phyloP scores from a whole-genome alignment of 2,329 filamentous ascomycete genomes.

The Pseudogymnoascus sp. region DNA sequence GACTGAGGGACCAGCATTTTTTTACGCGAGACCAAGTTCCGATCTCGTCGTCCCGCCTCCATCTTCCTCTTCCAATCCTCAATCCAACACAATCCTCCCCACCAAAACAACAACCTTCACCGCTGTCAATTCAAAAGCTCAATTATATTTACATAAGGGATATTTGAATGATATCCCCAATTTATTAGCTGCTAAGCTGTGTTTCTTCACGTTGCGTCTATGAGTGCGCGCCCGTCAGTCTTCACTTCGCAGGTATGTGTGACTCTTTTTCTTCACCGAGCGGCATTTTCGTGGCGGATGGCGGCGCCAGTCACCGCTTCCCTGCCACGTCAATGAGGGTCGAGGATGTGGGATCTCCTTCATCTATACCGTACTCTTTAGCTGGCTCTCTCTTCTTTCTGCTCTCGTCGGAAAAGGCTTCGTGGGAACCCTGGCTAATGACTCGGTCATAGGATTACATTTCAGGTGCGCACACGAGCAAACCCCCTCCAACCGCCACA shows the following conservation, averaged over 20 bases:
- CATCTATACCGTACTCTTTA: background rate
- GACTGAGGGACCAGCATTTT: conserved; percentile 4
- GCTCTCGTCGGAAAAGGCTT: conserved; percentile 6
- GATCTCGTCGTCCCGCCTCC: conserved; percentile 3
- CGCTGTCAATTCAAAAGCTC: background rate
- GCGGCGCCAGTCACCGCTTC: background rate
- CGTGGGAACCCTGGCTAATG: background rate
- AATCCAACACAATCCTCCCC: conserved; percentile 5
- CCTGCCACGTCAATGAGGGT: background rate
- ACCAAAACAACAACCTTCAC: conserved; percentile 4
- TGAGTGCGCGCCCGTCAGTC: conserved; percentile 77
- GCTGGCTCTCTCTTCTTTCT: conserved; percentile 4
- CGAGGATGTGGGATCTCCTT: background rate
- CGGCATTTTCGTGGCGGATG: background rate
- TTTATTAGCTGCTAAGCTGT: conserved; percentile 7
- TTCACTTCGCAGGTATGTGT: conserved; percentile 77
- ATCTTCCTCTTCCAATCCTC: conserved; percentile 1
- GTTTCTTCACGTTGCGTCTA: conserved; percentile 36
- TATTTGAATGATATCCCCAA: background rate
- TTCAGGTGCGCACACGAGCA: conserved; percentile 51
- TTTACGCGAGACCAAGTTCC: conserved; percentile 3
- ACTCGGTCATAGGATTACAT: conserved; percentile 57
- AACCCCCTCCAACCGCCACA: conserved; percentile 6
- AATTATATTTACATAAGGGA: background rate
- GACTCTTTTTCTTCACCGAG: conserved; percentile 12